A percentile compares a stretch with the other conserved stretches of the same genome.
phyloP scores from a whole-genome alignment of 176 grass and related monocot genomes.

The Bothriochloa decipiens region DNA sequence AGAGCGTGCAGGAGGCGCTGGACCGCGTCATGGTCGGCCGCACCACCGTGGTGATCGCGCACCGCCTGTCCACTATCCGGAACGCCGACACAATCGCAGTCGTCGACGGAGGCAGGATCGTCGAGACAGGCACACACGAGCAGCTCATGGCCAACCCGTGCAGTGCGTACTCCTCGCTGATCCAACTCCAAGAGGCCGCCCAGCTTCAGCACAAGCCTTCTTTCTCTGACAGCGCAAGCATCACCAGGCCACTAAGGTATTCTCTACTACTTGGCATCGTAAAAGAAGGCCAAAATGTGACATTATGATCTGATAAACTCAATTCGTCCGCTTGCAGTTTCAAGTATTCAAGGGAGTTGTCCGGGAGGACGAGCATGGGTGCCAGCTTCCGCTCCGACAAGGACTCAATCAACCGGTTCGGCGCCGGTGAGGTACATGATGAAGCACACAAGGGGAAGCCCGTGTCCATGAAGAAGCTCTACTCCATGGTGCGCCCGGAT shows the following conservation, averaged over 20 bases:
- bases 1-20: slow-evolving; percentile 93
- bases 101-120: slow-evolving; percentile 66
- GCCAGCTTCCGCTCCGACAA: slow-evolving; percentile 86
- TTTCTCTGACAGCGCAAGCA: slow-evolving; percentile 58
- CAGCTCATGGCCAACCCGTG: slow-evolving; percentile 63
- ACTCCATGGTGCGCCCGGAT: slow-evolving; percentile 79
- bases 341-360: slow-evolving; percentile 81
- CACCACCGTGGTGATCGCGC: slow-evolving; percentile 90
- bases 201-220: slow-evolving; percentile 63
- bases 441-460: slow-evolving; percentile 50
- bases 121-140: slow-evolving; percentile 92
- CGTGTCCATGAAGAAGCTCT: slow-evolving; percentile 87
- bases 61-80: slow-evolving; percentile 81
- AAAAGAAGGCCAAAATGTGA: background rate
- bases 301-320: background rate
- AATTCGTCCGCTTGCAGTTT: slow-evolving; percentile 39
- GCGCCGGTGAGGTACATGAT: slow-evolving; percentile 44
- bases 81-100: slow-evolving; percentile 90
- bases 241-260: slow-evolving; percentile 70
- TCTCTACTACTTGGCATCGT: background rate
- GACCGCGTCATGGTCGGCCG: slow-evolving; percentile 95
- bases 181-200: slow-evolving; percentile 69
- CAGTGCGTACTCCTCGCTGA: slow-evolving; percentile 76
- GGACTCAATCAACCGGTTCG: slow-evolving; percentile 73
- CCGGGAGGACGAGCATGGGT: slow-evolving; percentile 74